These are phyloP conservation scores for Mucor plumbeus DNA, from an alignment of 371 early-diverging fungal species.

Conservation along the genomic window DNA sequence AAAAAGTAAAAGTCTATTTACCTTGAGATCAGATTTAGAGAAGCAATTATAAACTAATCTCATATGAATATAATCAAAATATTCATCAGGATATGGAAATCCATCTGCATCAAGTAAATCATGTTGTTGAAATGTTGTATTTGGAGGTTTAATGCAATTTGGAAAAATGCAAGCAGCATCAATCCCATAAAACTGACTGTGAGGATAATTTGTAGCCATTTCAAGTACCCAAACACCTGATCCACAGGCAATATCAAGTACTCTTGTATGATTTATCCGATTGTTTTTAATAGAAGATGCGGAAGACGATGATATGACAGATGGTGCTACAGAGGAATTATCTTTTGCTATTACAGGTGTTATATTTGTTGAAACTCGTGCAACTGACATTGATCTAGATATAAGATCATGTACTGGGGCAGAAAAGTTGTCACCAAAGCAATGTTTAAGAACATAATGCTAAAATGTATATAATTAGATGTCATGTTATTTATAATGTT, in stretches of 20 bases:
- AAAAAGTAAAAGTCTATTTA: conserved; percentile 25
- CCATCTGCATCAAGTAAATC: conserved; percentile 50
- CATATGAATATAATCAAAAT: conserved; percentile 65
- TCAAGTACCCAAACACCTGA: conserved; percentile 50
- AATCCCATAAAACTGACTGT: conserved; percentile 58
- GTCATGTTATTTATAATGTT: background rate
- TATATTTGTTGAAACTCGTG: conserved; percentile 25
- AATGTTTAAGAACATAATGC: conserved; percentile 51
- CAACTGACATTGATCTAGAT: conserved; percentile 22
- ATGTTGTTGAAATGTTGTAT: conserved; percentile 52
- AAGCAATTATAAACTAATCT: conserved; percentile 48
- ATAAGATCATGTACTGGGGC: conserved; percentile 37
- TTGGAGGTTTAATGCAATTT: conserved; percentile 54
- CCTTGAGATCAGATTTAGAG: conserved; percentile 35
- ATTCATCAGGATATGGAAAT: conserved; percentile 56
- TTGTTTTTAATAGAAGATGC: conserved; percentile 1
- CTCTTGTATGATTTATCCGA: conserved; percentile 30
- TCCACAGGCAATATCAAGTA: conserved; percentile 53
- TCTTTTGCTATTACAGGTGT: background rate
- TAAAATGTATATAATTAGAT: conserved; percentile 11
- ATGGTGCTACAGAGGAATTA: conserved; percentile 14
- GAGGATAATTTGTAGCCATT: conserved; percentile 57
- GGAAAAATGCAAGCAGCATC: conserved; percentile 56
- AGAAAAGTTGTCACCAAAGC: conserved; percentile 43
- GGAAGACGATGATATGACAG: conserved; percentile 6